Base-by-base conservation (phyloP, 179 eudicot species). In the Silene vulgaris region DNA sequence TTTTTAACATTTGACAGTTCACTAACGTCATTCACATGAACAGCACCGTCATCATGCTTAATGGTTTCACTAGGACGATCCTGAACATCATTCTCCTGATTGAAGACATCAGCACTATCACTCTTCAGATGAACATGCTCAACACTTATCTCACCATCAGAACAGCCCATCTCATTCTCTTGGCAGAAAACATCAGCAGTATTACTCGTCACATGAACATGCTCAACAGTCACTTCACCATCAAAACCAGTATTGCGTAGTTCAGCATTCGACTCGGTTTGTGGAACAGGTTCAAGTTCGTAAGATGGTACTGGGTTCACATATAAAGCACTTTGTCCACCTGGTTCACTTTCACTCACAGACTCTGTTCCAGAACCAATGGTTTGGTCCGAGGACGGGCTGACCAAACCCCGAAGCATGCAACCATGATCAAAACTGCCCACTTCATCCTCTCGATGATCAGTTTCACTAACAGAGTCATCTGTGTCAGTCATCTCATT, bases 381-480 rank as follows among this genome's bases (percentile, higher is more conserved):
- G 48, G 48, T 40, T 40, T 40, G 11, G 12, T 40, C 12, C 48
- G 48, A 40, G 48, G 48, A 40, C 5, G 48, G 48, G 48, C 48
- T 40, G 48, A 40, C 11, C 48, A 8, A 40, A 5, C 48, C 48
- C 12, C 0, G 48, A 40, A 40, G 12, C 48, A 40, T 40, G 48
- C 48, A 40, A 40, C 12, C 48, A 4, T 40, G 48, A 12, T 13
- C 68, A 16, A 19, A 70, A 70, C 66, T 60, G 2, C 74, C 61
- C 67, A 40, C 62, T 65, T 63, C 76, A 40, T 35, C 20, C 13
- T 71, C 83, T 28, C 64, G 81, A 30, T 74, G 54, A 79, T 75
- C 83, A 83, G 37, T 65, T 80, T 63, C 85, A 79, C 43, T 76
- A 71, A 6, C 77, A 63, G 40, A 32, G 71, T 45, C 78, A 62